phyloP scores from a whole-genome alignment of 352 stramenopile genomes.

The Phytophthora megakarya region DNA sequence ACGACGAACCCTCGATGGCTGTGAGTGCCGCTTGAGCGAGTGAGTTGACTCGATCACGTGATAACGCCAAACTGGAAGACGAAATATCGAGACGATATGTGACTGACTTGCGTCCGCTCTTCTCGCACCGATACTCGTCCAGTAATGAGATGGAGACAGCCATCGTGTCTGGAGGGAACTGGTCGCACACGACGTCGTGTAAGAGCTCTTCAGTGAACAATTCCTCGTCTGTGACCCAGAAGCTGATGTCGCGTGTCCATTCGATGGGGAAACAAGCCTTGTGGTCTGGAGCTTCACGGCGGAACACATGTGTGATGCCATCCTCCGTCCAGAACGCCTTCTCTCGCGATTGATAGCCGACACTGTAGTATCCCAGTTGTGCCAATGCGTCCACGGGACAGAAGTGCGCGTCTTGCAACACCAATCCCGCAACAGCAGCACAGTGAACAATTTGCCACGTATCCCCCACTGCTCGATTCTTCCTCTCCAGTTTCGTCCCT shows the following conservation, averaged over 20 bases:
- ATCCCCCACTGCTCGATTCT: conserved; percentile 63
- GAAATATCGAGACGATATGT: conserved; percentile 65
- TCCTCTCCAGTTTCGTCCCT: conserved; percentile 70
- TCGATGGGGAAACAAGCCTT: conserved; percentile 59
- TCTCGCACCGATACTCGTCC: conserved; percentile 64
- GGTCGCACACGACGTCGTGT: conserved; percentile 37
- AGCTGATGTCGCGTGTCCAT: conserved; percentile 75
- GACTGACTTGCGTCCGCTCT: conserved; percentile 53
- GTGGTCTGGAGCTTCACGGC: conserved; percentile 43
- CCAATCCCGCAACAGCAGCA: conserved; percentile 55
- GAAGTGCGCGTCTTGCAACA: conserved; percentile 66
- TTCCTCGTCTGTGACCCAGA: conserved; percentile 67
- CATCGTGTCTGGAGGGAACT: conserved; percentile 53
- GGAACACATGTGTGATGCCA: conserved; percentile 78
- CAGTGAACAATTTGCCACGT: conserved; percentile 83
- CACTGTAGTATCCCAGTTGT: conserved; percentile 77
- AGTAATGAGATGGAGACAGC: conserved; percentile 42
- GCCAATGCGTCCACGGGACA: conserved; percentile 65
- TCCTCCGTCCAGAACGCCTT: conserved; percentile 73
- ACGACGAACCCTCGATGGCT: conserved; percentile 56
- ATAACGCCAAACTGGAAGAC: conserved; percentile 45
- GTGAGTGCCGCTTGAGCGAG: conserved; percentile 42
- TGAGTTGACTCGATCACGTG: conserved; percentile 57
- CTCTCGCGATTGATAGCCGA: conserved; percentile 79
- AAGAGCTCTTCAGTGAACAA: conserved; percentile 60